Conservation (phyloP, 306 rosid genomes). For the Psophocarpus tetragonolobus region DNA sequence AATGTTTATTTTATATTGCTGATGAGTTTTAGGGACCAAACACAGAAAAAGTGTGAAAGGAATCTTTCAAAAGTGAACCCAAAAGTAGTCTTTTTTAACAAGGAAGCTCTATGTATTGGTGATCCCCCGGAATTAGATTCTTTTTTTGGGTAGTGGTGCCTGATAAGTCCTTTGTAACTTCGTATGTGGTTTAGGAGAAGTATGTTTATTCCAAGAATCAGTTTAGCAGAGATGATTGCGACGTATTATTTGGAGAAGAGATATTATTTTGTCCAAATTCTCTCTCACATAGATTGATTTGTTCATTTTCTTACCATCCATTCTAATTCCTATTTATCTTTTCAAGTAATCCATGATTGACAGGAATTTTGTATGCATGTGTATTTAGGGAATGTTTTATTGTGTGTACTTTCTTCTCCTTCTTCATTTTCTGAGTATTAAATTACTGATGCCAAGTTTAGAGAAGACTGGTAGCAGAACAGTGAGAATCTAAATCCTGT, state of each 20-base stretch:
- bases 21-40: constrained; percentile 27
- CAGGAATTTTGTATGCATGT: not conserved
- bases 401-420: not conserved
- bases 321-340: not conserved
- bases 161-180: constrained; percentile 18
- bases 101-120: constrained; percentile 11
- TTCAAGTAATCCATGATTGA: not conserved
- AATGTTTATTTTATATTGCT: constrained; percentile 1
- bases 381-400: not conserved
- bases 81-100: constrained; percentile 33
- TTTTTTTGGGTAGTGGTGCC: constrained; percentile 26
- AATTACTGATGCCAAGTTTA: not conserved
- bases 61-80: constrained; percentile 36
- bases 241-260: not conserved
- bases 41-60: constrained; percentile 24
- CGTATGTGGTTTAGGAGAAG: constrained; percentile 16
- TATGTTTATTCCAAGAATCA: constrained; percentile 10
- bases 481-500: not conserved
- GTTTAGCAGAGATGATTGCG: constrained; percentile 19
- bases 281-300: not conserved
- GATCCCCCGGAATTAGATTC: constrained; percentile 45
- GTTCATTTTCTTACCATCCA: not conserved
- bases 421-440: not conserved
- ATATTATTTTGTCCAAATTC: not conserved
- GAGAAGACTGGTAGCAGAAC: not conserved